Percentiles rank a stretch among this genome's conserved stretches.
phyloP scores from a whole-genome alignment of 2,329 filamentous ascomycete genomes.

The Talaromyces sp. region DNA sequence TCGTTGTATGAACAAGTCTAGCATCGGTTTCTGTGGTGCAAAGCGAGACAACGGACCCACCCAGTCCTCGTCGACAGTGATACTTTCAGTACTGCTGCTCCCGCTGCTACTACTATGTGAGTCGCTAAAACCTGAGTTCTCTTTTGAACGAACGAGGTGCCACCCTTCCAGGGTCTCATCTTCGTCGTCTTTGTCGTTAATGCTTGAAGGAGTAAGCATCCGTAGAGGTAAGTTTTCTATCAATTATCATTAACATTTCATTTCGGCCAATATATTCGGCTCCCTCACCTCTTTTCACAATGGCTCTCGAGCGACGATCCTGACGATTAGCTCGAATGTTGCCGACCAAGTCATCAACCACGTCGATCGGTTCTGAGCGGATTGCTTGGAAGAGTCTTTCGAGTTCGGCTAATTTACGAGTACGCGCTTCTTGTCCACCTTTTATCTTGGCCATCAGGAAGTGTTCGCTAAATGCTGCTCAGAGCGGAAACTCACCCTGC shows the following conservation, averaged over 20 bases:
- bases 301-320: not conserved
- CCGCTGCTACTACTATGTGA: slow-evolving; percentile 16
- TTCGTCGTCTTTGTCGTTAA: slow-evolving; percentile 2
- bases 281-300: not conserved
- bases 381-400: slow-evolving; percentile 34
- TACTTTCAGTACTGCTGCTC: slow-evolving; percentile 18
- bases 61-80: slow-evolving; percentile 18
- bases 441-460: slow-evolving; percentile 18
- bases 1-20: slow-evolving; percentile 38
- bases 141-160: slow-evolving; percentile 3
- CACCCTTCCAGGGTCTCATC: not conserved
- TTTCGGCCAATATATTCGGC: not conserved
- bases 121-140: slow-evolving; percentile 6
- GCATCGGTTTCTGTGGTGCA: slow-evolving; percentile 22
- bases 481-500: slow-evolving; percentile 23
- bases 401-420: slow-evolving; percentile 30
- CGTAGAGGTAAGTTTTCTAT: slow-evolving; percentile 5
- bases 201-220: slow-evolving; percentile 11
- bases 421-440: slow-evolving; percentile 22
- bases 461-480: slow-evolving; percentile 1
- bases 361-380: slow-evolving; percentile 30
- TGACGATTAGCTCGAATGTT: slow-evolving; percentile 29
- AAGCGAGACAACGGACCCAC: slow-evolving; percentile 19
- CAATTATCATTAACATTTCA: not conserved
- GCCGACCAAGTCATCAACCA: slow-evolving; percentile 32